Percentiles rank a stretch among this genome's conserved stretches.
These are phyloP conservation scores for Cronartium quercuum DNA, from an alignment of 1,284 basidiomycete species.

Conservation along the genomic window DNA sequence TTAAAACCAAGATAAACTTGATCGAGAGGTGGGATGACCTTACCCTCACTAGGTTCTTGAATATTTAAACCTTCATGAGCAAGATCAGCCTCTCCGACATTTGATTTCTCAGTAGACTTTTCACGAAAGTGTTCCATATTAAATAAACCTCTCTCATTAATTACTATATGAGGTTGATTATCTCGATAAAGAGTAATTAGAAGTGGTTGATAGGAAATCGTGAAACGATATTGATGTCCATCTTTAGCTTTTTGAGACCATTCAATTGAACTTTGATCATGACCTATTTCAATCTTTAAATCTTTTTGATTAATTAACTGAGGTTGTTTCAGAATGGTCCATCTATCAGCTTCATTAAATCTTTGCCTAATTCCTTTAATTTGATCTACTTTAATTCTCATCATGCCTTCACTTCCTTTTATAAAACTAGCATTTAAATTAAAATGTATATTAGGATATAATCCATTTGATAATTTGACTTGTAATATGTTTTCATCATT, in stretches of 20 bases:
- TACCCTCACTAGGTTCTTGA: slow-evolving; percentile 39
- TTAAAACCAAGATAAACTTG: slow-evolving; percentile 51
- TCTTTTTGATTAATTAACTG: slow-evolving; percentile 48
- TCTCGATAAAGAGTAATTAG: slow-evolving; percentile 64
- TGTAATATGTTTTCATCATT: slow-evolving; percentile 58
- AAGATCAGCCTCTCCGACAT: slow-evolving; percentile 55
- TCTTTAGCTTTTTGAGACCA: slow-evolving; percentile 40
- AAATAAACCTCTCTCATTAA: slow-evolving; percentile 82
- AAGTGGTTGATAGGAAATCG: slow-evolving; percentile 67
- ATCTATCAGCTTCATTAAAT: slow-evolving; percentile 80
- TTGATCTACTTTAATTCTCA: slow-evolving; percentile 79
- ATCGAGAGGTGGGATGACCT: background rate
- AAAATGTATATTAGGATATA: slow-evolving; percentile 77
- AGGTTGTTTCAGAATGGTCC: slow-evolving; percentile 72
- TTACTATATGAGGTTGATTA: slow-evolving; percentile 69
- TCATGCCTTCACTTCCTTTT: slow-evolving; percentile 68
- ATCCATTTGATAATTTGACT: slow-evolving; percentile 64
- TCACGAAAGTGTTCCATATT: slow-evolving; percentile 96
- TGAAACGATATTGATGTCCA: slow-evolving; percentile 55
- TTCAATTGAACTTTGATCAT: background rate
- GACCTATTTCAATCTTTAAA: slow-evolving; percentile 51
- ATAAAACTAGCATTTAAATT: slow-evolving; percentile 66
- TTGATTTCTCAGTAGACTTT: slow-evolving; percentile 53
- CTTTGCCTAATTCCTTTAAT: slow-evolving; percentile 66
- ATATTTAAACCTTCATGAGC: slow-evolving; percentile 61